phyloP scores from a whole-genome alignment of 2,329 filamentous ascomycete genomes.

The Aspergillus niger region DNA sequence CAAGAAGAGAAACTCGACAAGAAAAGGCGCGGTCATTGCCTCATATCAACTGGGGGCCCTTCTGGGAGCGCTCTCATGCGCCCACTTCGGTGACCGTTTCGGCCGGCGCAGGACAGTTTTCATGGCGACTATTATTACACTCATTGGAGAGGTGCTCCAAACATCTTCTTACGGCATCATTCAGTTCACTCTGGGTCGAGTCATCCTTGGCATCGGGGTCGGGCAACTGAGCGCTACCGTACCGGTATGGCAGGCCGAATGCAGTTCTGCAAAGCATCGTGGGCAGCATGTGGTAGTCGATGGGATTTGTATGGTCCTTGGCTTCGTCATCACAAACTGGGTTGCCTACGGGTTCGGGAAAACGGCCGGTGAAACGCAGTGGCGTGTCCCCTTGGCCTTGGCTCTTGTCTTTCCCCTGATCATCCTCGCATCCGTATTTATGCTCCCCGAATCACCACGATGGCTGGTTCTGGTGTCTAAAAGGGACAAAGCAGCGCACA shows the following conservation, averaged over 20 bases:
- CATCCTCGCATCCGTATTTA: constrained; percentile 49
- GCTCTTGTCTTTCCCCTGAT: constrained; percentile 56
- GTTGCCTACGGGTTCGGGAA: constrained; percentile 51
- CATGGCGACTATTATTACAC: constrained; percentile 38
- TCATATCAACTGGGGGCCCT: constrained; percentile 25
- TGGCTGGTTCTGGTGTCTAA: constrained; percentile 25
- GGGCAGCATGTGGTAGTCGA: constrained; percentile 53
- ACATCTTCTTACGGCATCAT: constrained; percentile 44
- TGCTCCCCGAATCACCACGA: constrained; percentile 53
- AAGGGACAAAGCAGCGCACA: constrained; percentile 17
- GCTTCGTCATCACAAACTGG: constrained; percentile 40
- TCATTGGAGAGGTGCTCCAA: constrained; percentile 40
- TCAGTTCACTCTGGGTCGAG: constrained; percentile 51
- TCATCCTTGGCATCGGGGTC: constrained; percentile 54
- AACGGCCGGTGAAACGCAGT: constrained; percentile 47
- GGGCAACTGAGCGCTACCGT: constrained; percentile 51
- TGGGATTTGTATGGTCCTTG: constrained; percentile 46
- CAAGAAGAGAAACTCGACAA: constrained; percentile 23
- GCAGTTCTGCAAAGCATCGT: constrained; percentile 49
- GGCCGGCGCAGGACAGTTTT: constrained; percentile 53
- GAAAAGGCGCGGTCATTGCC: constrained; percentile 30
- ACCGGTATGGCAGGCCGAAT: constrained; percentile 53
- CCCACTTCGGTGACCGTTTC: constrained; percentile 45
- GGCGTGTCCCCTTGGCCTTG: constrained; percentile 58
- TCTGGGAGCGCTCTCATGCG: constrained; percentile 22